A percentile compares a stretch with the other conserved stretches of the same genome.
phyloP scores from a whole-genome alignment of 768 basidiomycete genomes.

The Mycena epipterygia region DNA sequence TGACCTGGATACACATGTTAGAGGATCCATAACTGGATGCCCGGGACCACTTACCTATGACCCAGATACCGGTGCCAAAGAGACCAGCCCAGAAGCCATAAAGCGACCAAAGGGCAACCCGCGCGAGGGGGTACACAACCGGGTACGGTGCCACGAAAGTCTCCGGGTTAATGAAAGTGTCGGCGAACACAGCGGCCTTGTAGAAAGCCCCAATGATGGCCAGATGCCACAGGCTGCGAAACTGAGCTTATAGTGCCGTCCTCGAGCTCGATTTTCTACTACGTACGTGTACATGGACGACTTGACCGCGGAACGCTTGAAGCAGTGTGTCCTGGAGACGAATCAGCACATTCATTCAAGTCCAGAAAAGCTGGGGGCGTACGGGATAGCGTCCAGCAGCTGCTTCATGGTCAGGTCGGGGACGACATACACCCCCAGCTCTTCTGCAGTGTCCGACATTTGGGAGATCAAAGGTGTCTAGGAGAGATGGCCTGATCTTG shows the following conservation, averaged over 20 bases:
- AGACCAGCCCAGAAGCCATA: constrained; percentile 89
- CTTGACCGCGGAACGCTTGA: constrained; percentile 87
- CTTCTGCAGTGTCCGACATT: constrained; percentile 34
- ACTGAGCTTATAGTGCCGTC: background rate
- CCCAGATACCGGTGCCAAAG: constrained; percentile 90
- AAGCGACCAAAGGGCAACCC: constrained; percentile 79
- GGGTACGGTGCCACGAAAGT: constrained; percentile 68
- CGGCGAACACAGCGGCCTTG: constrained; percentile 75
- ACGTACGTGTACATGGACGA: constrained; percentile 83
- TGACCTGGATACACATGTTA: constrained; percentile 67
- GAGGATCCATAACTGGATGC: background rate
- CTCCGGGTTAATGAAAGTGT: constrained; percentile 70
- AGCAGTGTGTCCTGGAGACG: constrained; percentile 79
- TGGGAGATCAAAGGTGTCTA: background rate
- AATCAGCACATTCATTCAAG: background rate
- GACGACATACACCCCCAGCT: constrained; percentile 75
- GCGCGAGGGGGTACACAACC: constrained; percentile 71
- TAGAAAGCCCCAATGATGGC: constrained; percentile 77
- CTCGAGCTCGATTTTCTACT: too few species aligned
- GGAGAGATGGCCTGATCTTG: background rate
- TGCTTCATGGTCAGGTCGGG: constrained; percentile 93
- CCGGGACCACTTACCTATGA: constrained; percentile 8
- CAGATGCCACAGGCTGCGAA: constrained; percentile 68
- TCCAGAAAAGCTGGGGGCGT: constrained; percentile 43
- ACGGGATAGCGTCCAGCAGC: constrained; percentile 87